phyloP scores from a whole-genome alignment of 1,284 basidiomycete species.

The Ganoderma meredithae region DNA sequence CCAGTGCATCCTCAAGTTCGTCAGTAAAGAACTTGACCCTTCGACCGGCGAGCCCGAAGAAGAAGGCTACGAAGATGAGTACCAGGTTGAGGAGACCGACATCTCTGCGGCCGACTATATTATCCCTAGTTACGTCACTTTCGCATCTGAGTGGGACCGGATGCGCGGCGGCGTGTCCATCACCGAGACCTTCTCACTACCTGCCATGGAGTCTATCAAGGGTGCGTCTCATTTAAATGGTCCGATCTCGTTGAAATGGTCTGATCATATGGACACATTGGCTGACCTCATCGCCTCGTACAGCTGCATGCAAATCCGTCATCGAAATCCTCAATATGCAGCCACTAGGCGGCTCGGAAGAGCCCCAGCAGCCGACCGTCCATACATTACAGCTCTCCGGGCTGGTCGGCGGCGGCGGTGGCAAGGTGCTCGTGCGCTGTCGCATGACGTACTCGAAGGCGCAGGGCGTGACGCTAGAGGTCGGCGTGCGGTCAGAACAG shows the following conservation, averaged over 20 bases:
- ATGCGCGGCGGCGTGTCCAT: constrained; percentile 77
- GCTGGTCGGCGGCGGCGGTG: constrained; percentile 86
- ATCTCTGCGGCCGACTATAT: constrained; percentile 95
- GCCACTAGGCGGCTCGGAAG: constrained; percentile 89
- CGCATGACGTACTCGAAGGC: constrained; percentile 95
- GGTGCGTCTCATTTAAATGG: constrained; percentile 57
- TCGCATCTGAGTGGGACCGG: constrained; percentile 95
- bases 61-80: constrained; percentile 99
- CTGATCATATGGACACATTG: not conserved
- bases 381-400: constrained; percentile 96
- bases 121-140: constrained; percentile 90
- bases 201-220: constrained; percentile 93
- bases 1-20: constrained; percentile 92
- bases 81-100: constrained; percentile 96
- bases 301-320: constrained; percentile 92
- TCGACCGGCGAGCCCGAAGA: constrained; percentile 96
- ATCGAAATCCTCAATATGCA: constrained; percentile 98
- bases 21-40: constrained; percentile 98
- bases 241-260: not conserved
- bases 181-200: constrained; percentile 95
- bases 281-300: constrained; percentile 12
- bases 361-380: constrained; percentile 83
- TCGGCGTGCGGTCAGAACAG: constrained; percentile 92
- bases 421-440: constrained; percentile 92
- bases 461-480: constrained; percentile 94